phyloP scores from a whole-genome alignment of 768 basidiomycete genomes.

The Hortiboletus campestris region DNA sequence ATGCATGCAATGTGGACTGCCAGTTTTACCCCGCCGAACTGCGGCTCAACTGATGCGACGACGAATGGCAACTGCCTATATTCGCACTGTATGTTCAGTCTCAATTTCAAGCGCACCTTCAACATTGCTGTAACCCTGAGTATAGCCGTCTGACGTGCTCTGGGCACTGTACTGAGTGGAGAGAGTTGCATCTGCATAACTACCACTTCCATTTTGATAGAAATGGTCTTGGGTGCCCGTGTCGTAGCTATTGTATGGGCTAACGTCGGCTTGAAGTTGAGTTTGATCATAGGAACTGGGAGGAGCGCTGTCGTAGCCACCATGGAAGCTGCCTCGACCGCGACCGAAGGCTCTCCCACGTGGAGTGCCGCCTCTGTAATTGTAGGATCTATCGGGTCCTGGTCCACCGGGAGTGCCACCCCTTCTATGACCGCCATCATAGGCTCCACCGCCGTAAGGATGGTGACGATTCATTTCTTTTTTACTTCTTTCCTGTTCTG shows the following conservation, averaged over 20 bases:
- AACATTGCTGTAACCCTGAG: slow-evolving; percentile 62
- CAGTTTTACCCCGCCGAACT: slow-evolving; percentile 51
- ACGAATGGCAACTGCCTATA: slow-evolving; percentile 37
- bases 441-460: slow-evolving; percentile 68
- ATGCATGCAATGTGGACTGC: slow-evolving; percentile 28
- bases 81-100: slow-evolving; percentile 49
- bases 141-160: slow-evolving; percentile 43
- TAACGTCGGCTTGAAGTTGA: slow-evolving; percentile 58
- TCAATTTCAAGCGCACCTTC: slow-evolving; percentile 87
- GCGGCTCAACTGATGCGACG: slow-evolving; percentile 40
- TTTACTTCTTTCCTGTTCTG: slow-evolving; percentile 27
- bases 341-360: slow-evolving; percentile 50
- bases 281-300: slow-evolving; percentile 64
- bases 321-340: slow-evolving; percentile 54
- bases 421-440: slow-evolving; percentile 60
- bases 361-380: slow-evolving; percentile 58
- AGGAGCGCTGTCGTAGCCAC: slow-evolving; percentile 54
- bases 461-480: slow-evolving; percentile 81
- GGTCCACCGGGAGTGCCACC: slow-evolving; percentile 65
- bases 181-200: slow-evolving; percentile 48
- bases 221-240: slow-evolving; percentile 53
- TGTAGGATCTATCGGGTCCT: slow-evolving; percentile 68
- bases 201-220: slow-evolving; percentile 70
- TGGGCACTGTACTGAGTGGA: slow-evolving; percentile 52
- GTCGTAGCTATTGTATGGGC: slow-evolving; percentile 71